These are phyloP conservation scores for Venturia effusa DNA, from an alignment of 2,329 filamentous ascomycete species.

Conservation along the genomic window DNA sequence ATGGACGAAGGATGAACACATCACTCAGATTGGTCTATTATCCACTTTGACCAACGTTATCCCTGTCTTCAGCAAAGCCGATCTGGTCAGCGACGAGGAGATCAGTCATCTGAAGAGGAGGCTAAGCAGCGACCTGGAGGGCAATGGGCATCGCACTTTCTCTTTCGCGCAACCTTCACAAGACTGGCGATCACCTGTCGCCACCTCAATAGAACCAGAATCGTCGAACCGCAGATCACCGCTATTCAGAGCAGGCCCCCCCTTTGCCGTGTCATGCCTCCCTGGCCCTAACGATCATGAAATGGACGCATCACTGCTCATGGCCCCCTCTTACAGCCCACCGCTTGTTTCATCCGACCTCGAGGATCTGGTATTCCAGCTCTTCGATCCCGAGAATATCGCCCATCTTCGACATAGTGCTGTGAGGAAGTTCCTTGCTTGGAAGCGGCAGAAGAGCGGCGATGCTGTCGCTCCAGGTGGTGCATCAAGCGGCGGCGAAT, in stretches of 20 bases:
- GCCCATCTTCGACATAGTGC: constrained; percentile 73
- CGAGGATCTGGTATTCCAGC: constrained; percentile 50
- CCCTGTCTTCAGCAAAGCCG: constrained; percentile 67
- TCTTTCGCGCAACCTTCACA: constrained; percentile 40
- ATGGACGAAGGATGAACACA: constrained; percentile 34
- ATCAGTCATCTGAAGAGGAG: constrained; percentile 48
- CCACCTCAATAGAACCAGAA: constrained; percentile 18
- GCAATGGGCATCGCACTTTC: constrained; percentile 38
- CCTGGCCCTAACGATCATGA: constrained; percentile 61
- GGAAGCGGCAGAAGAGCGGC: constrained; percentile 42
- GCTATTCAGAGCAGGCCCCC: constrained; percentile 24
- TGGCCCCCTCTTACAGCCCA: constrained; percentile 82
- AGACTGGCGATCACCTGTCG: constrained; percentile 22
- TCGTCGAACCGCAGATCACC: not conserved
- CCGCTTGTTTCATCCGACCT: constrained; percentile 73
- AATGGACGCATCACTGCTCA: constrained; percentile 88
- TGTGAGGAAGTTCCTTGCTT: constrained; percentile 69
- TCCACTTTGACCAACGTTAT: constrained; percentile 72
- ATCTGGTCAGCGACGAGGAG: constrained; percentile 52
- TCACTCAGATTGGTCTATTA: constrained; percentile 61
- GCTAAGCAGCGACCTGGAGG: constrained; percentile 46
- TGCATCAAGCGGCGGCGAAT: not conserved
- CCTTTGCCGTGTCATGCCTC: constrained; percentile 70
- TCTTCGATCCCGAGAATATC: constrained; percentile 70
- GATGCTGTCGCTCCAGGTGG: constrained; percentile 15